Percentiles rank a stretch among this genome's conserved stretches.
Conservation (phyloP, 306 rosid species). For the Urtica urens region DNA sequence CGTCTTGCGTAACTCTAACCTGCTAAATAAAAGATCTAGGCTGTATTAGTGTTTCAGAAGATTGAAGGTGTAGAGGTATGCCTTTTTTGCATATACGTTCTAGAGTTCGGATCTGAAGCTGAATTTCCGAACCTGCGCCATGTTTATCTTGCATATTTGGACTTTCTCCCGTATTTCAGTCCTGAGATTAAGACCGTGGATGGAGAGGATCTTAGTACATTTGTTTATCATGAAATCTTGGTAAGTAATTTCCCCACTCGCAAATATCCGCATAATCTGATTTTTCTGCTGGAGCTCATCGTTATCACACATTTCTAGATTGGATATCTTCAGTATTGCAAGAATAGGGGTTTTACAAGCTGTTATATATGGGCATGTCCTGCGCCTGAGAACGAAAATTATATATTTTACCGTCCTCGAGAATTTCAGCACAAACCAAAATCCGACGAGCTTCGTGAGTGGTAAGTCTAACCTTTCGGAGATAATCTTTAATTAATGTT, state of each 20-base stretch:
- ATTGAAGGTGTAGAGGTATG: conserved; percentile 97
- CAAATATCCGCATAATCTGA: conserved; percentile 1
- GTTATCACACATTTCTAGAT: conserved; percentile 37
- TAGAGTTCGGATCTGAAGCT: conserved; percentile 88
- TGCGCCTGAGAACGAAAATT: conserved; percentile 96
- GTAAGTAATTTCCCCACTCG: conserved; percentile 27
- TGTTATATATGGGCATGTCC: conserved; percentile 99
- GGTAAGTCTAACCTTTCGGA: conserved; percentile 41
- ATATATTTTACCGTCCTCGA: conserved; percentile 89
- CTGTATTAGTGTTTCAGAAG: conserved; percentile 80
- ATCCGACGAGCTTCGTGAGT: conserved; percentile 96
- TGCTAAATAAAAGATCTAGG: conserved; percentile 29
- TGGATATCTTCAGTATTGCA: conserved; percentile 95
- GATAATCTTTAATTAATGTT: conserved; percentile 9
- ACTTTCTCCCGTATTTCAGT: conserved; percentile 91
- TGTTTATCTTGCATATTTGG: conserved; percentile 87
- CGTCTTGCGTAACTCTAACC: neutral
- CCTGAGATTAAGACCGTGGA: conserved; percentile 78
- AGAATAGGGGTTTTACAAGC: conserved; percentile 85
- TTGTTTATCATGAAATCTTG: conserved; percentile 94
- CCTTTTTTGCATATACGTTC: conserved; percentile 96
- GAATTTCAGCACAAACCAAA: conserved; percentile 97
- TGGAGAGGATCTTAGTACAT: conserved; percentile 97
- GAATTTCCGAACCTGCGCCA: conserved; percentile 93
- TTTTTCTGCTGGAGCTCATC: conserved; percentile 15